Evolutionary conservation across 2,329 filamentous ascomycete species (phyloP), one percentile per base, ranked within the genome.

Genomic region (Graphilbum ipis-grandicollis): DNA sequence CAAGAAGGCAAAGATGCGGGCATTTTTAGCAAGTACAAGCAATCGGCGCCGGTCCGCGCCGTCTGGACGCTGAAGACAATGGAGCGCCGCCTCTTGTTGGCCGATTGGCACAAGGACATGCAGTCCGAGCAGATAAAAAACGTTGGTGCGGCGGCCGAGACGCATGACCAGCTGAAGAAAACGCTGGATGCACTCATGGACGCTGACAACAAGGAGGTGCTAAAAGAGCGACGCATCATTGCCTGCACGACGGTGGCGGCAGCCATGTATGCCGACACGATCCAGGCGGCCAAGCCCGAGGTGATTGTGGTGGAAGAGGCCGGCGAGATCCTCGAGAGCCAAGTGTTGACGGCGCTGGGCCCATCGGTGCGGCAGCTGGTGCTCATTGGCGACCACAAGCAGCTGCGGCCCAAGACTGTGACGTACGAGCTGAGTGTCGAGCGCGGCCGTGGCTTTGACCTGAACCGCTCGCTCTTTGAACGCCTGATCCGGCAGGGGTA

Each of bases 401-500:
- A 79, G 45, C 58, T 79, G 2, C 64, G 72, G 1, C 73, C 73
- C 0, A 61, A 67, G 34, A 65, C 74, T 4, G 57, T 66, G 6
- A 69, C 69, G 32, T 68, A 65, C 41, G 57, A 62, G 0, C 53
- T 79, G 0, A 65, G 65, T 1, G 57, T 65, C 14, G 62, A 66
- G 9, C 70, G 62, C 22, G 51, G 54, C 1, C 50, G 51, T 14
- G 69, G 71, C 0, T 83, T 67, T 44, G 65, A 83, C 39, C 58
- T 83, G 2, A 77, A 83, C 42, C 50, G 64, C 2, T 82, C 77
- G 0, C 49, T 83, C 0, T 83, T 84, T 42, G 79, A 84, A 47
- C 59, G 79, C 17, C 56, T 84, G 0, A 64, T 83, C 1, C 41
- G 63, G 0, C 57, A 63, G n/a, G 68, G 63, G 0, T 64, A 65